Evolutionary conservation across 306 rosid genomes (phyloP).

Genomic region (Medicago truncatula): DNA sequence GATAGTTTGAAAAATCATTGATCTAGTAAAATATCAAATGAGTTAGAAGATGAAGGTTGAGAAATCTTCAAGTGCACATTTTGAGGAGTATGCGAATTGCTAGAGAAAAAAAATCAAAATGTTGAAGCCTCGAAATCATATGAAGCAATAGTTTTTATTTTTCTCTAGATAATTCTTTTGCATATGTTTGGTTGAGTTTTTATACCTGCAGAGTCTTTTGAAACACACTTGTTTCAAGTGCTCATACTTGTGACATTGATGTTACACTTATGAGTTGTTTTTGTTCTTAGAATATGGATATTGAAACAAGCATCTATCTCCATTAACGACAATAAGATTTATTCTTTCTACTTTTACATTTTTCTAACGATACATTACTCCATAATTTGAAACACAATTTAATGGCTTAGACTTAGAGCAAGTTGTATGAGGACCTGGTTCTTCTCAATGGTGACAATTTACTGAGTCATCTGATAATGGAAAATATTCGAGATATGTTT

Average conservation of each 20-base stretch:
- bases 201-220: neutral
- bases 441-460: neutral
- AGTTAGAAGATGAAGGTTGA: too few relatives aligned
- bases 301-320: constrained; percentile 21
- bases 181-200: neutral
- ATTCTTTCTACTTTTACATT: too few relatives aligned
- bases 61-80: too few relatives aligned
- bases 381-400: neutral
- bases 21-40: too few relatives aligned
- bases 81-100: too few relatives aligned
- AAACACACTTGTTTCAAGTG: constrained; percentile 10
- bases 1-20: too few relatives aligned
- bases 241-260: constrained; percentile 11
- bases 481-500: neutral
- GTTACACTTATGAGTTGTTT: constrained; percentile 1
- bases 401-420: neutral
- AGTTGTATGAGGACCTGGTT: constrained; percentile 1
- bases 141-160: neutral
- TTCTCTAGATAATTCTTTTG: neutral
- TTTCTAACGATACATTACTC: neutral
- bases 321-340: neutral
- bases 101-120: too few relatives aligned
- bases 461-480: neutral
- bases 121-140: neutral
- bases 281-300: neutral